phyloP scores from a whole-genome alignment of 2,329 filamentous ascomycete genomes.

The Trichoderma sp. region DNA sequence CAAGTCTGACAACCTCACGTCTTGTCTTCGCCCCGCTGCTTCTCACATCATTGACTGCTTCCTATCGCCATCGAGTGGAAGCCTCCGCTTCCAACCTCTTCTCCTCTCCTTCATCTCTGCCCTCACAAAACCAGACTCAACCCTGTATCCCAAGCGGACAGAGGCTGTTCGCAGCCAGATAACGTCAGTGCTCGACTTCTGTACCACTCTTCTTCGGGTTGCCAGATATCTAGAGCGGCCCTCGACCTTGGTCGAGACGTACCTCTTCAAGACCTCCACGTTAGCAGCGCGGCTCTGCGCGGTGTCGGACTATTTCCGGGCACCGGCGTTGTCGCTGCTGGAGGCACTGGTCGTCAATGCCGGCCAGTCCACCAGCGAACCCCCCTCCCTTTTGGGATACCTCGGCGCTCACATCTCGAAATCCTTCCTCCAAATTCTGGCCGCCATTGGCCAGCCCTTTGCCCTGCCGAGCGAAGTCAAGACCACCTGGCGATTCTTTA shows the following conservation, averaged over 20 bases:
- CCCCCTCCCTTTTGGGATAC: slow-evolving; percentile 91
- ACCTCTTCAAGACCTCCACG: slow-evolving; percentile 79
- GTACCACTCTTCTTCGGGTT: slow-evolving; percentile 69
- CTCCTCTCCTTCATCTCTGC: slow-evolving; percentile 64
- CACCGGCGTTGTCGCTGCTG: slow-evolving; percentile 68
- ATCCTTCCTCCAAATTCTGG: slow-evolving; percentile 78
- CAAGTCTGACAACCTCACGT: slow-evolving; percentile 52
- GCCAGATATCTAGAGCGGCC: slow-evolving; percentile 65
- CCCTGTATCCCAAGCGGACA: slow-evolving; percentile 59
- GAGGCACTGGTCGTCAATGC: slow-evolving; percentile 73
- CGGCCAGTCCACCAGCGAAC: slow-evolving; percentile 68
- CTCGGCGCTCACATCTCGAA: slow-evolving; percentile 80
- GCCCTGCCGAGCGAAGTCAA: slow-evolving; percentile 65
- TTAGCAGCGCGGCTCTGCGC: slow-evolving; percentile 77
- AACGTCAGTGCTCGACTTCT: slow-evolving; percentile 64
- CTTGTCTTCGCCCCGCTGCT: slow-evolving; percentile 71
- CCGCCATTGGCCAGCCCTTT: slow-evolving; percentile 75
- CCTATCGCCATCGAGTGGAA: slow-evolving; percentile 67
- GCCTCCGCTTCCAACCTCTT: slow-evolving; percentile 76
- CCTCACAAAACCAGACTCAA: slow-evolving; percentile 57
- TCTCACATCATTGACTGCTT: slow-evolving; percentile 77
- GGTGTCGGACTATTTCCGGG: slow-evolving; percentile 65
- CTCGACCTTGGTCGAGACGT: slow-evolving; percentile 69
- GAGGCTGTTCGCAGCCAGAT: slow-evolving; percentile 65
- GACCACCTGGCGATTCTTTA: slow-evolving; percentile 81